These are phyloP conservation scores for Phytophthora nicotianae DNA, from an alignment of 352 stramenopile genomes.

Conservation along the genomic window DNA sequence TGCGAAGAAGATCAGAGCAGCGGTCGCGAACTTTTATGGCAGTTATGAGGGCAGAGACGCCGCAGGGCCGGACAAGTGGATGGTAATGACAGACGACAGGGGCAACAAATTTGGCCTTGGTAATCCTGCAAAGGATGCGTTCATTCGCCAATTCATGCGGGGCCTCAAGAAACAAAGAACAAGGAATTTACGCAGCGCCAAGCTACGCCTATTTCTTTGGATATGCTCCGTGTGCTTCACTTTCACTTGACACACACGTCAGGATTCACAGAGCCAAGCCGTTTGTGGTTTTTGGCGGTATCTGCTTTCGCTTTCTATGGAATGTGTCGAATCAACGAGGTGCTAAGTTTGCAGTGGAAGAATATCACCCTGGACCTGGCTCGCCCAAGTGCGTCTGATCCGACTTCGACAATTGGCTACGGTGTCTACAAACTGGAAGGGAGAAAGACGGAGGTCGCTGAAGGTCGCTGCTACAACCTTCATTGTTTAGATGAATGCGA, in stretches of 20 bases:
- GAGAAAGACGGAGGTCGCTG: too few relatives aligned
- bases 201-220: conserved; percentile 10
- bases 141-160: conserved; percentile 10
- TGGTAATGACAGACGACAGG: conserved; percentile 4
- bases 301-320: conserved; percentile 13
- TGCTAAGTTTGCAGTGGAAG: conserved; percentile 9
- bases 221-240: conserved; percentile 9
- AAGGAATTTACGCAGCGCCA: conserved; percentile 12
- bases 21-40: too few relatives aligned
- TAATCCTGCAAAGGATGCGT: conserved; percentile 4
- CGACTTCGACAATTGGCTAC: background rate
- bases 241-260: background rate
- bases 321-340: conserved; percentile 21
- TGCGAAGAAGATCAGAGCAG: conserved; percentile 9
- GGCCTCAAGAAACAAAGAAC: conserved; percentile 2
- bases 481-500: background rate
- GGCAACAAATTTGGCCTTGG: conserved; percentile 4
- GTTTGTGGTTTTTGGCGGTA: too few relatives aligned
- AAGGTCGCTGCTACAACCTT: too few relatives aligned
- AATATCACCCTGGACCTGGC: conserved; percentile 13
- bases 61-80: conserved; percentile 13
- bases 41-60: conserved; percentile 1
- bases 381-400: background rate
- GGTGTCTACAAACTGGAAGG: too few relatives aligned
- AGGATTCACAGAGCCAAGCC: conserved; percentile 6